Evolutionary conservation across 2,329 filamentous ascomycete genomes (phyloP).

Genomic region (Fusarium nematophilum): DNA sequence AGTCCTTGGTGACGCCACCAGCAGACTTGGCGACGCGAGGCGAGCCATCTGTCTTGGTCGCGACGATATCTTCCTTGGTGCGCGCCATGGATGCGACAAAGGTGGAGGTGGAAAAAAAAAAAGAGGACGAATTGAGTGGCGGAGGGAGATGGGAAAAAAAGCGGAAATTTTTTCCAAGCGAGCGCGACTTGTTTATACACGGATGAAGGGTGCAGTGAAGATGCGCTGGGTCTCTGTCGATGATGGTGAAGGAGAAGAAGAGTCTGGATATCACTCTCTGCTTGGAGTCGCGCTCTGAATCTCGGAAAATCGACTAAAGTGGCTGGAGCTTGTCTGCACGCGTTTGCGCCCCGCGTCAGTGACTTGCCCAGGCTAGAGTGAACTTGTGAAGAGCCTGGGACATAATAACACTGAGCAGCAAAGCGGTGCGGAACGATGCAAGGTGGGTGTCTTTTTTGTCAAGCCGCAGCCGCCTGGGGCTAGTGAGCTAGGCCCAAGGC

Average conservation of each 20-base stretch:
- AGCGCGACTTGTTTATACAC: conserved; percentile 2
- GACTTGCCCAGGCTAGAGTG: neutral
- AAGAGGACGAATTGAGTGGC: neutral
- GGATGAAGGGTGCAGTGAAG: conserved; percentile 3
- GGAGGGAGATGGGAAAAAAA: conserved; percentile 17
- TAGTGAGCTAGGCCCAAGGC: neutral
- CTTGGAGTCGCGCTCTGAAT: conserved; percentile 13
- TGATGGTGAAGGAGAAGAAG: conserved; percentile 18
- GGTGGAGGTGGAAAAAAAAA: too few species aligned
- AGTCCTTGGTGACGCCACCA: conserved; percentile 54
- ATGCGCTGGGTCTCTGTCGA: conserved; percentile 4
- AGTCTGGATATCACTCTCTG: conserved; percentile 8
- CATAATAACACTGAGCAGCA: conserved; percentile 15
- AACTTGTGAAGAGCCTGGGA: neutral
- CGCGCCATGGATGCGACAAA: conserved; percentile 44
- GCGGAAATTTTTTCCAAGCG: conserved; percentile 16
- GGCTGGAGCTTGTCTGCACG: conserved; percentile 28
- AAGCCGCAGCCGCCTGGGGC: neutral
- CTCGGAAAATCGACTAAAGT: conserved; percentile 21
- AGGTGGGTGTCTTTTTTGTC: conserved; percentile 19
- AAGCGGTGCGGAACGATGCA: neutral
- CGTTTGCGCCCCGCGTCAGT: conserved; percentile 13
- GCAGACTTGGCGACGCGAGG: conserved; percentile 43
- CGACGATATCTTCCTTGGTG: conserved; percentile 46
- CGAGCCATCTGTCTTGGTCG: conserved; percentile 29